These are phyloP conservation scores for Xylaria curta DNA, from an alignment of 495 filamentous ascomycete genomes.

Conservation along the genomic window DNA sequence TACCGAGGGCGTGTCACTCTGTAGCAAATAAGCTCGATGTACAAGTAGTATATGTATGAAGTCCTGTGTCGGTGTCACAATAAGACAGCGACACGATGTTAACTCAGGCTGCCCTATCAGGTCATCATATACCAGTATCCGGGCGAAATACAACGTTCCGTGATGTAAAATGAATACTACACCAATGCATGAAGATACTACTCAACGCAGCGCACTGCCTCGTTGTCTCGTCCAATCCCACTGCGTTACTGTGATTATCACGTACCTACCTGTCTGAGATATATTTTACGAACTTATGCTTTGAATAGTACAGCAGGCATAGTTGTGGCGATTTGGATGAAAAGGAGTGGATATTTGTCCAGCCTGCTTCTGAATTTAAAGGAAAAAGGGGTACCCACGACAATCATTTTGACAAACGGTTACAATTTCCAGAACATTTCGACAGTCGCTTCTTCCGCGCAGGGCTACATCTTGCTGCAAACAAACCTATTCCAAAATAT, in stretches of 20 bases:
- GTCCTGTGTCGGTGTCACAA: neutral
- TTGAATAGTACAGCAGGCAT: neutral
- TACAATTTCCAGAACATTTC: no score
- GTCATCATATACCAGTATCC: neutral
- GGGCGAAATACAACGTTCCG: neutral
- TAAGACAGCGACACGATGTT: neutral
- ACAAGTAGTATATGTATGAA: neutral
- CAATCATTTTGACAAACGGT: no score
- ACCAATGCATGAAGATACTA: neutral
- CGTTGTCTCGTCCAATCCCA: neutral
- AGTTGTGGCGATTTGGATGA: no score
- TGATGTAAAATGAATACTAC: neutral
- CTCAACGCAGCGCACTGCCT: neutral
- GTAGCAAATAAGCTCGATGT: neutral
- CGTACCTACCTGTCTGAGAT: neutral
- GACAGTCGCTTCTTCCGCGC: no score
- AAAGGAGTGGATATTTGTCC: no score
- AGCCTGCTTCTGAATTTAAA: neutral
- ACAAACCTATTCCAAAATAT: no score
- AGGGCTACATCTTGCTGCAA: no score
- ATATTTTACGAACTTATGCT: neutral
- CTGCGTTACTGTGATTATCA: neutral
- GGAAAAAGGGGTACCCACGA: no score
- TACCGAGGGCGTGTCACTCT: neutral
- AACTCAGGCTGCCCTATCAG: neutral